Conservation (phyloP, 2,329 filamentous ascomycete species). For the Penicillium sclerotiorum region DNA sequence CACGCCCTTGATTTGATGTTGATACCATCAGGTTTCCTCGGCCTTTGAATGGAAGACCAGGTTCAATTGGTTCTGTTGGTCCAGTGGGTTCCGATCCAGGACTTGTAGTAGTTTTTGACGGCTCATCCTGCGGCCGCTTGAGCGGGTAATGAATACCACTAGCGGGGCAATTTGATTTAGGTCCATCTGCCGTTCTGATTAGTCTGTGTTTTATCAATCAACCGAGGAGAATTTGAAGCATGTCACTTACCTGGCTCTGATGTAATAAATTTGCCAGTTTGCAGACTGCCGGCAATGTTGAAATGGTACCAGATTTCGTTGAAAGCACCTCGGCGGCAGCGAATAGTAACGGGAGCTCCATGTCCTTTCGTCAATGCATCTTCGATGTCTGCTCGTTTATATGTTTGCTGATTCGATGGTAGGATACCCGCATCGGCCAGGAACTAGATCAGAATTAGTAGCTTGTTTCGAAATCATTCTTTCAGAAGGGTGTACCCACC, state of each 20-base stretch:
- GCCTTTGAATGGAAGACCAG: conserved; percentile 55
- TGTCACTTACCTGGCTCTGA: conserved; percentile 36
- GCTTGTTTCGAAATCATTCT: not conserved
- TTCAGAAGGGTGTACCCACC: conserved; percentile 33
- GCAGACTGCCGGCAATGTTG: conserved; percentile 55
- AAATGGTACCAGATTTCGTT: conserved; percentile 66
- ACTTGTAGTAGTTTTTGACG: conserved; percentile 41
- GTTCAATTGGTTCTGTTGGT: conserved; percentile 35
- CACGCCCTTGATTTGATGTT: conserved; percentile 40
- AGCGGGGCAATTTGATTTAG: conserved; percentile 64
- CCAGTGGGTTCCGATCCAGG: conserved; percentile 32
- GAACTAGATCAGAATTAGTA: conserved; percentile 40
- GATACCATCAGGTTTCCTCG: conserved; percentile 62
- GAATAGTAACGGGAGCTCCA: conserved; percentile 60
- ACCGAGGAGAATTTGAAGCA: not conserved
- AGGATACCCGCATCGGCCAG: conserved; percentile 64
- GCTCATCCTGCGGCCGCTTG: conserved; percentile 50
- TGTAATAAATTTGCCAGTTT: conserved; percentile 38
- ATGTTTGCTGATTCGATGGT: conserved; percentile 57
- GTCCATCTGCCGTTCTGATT: conserved; percentile 48
- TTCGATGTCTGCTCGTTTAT: conserved; percentile 62
- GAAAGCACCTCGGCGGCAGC: conserved; percentile 55
- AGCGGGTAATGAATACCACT: conserved; percentile 66
- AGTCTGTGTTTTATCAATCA: not conserved
- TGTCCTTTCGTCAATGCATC: conserved; percentile 57